Evolutionary conservation across 1,284 basidiomycete genomes (phyloP), one percentile per base, ranked within the genome.

Genomic region (Rhizoctonia solani): DNA sequence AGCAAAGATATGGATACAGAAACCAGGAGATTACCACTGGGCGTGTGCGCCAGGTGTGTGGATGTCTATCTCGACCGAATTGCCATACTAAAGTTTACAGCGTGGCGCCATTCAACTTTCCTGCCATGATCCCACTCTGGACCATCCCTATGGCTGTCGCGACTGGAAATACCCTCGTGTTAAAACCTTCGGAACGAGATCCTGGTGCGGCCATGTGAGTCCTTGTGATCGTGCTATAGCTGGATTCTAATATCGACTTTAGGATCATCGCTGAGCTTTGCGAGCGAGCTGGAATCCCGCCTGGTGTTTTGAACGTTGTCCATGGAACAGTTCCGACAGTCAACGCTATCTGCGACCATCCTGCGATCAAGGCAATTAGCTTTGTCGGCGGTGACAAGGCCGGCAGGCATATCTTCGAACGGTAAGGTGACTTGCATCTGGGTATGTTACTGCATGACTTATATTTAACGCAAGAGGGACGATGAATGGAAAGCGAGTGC

Each of bases 1-100:
- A 92, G 91, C 78, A 94, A 89, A 78, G 95, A 98, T 75, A 99
- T 98, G 96, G 96, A 98, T 76, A 98, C 96, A 8, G 88, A 92
- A 69, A 88, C 89, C 23, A 84, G 93, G 50, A 85, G 86, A 69
- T 77, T 92, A 37, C 90, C 92, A 3, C 79, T 94, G 21, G 90
- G 90, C 70, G 89, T 92, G 39, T 92, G 89, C 71, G 84, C 91
- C 68, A 88, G 86, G 86, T 50, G 5, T 52, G 19, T 69, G 13
- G 16, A n/a, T 56, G 49, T 46, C 46, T 23, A 61, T n/a, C 54
- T 52, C 32, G 56, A 68, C 39, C 74, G 19, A 46, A 9, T 19
- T 19, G 44, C 6, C 13, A 46, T 46, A 14, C 9, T 14, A 9
- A 6, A 16, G 37, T 80, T 16, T 72, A 77, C 56, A 91, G 94